phyloP scores from a whole-genome alignment of 331 rosid genomes.

The Rhamnella rubrinervis region DNA sequence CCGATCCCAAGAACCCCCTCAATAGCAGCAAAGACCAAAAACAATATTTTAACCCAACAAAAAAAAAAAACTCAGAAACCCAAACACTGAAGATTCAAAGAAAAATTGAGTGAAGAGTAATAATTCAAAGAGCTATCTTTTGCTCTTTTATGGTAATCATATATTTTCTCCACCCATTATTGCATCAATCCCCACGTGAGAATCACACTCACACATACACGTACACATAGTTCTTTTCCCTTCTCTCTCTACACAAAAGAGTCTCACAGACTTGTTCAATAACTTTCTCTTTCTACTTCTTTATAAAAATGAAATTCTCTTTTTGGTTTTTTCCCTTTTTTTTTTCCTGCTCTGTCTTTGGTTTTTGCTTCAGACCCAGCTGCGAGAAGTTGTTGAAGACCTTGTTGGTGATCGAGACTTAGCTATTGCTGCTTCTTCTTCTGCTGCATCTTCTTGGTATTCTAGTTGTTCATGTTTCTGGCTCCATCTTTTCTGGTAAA shows the following conservation, averaged over 20 bases:
- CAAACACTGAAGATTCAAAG: constrained; percentile 2
- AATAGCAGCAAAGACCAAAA: constrained; percentile 12
- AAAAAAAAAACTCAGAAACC: constrained; percentile 7
- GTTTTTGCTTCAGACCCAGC: constrained; percentile 23
- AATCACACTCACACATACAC: constrained; percentile 31
- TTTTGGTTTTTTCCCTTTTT: background rate
- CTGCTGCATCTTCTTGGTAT: constrained; percentile 16
- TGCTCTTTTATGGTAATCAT: constrained; percentile 29
- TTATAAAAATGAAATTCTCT: constrained; percentile 22
- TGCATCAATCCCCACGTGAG: constrained; percentile 56
- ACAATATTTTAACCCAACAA: constrained; percentile 4
- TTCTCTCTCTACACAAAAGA: constrained; percentile 14
- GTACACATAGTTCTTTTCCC: background rate
- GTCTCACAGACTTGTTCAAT: constrained; percentile 17
- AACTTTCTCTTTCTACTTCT: constrained; percentile 21
- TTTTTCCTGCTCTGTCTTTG: background rate
- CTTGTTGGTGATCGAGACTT: background rate
- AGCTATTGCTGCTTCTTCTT: constrained; percentile 20
- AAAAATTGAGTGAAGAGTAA: background rate
- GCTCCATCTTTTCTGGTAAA: constrained; percentile 22
- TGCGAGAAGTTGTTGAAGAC: background rate
- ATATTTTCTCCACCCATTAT: constrained; percentile 40
- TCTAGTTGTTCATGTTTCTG: background rate
- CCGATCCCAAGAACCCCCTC: constrained; percentile 43
- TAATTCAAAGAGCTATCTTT: constrained; percentile 26